Percentiles rank a stretch among this genome's conserved stretches.
Evolutionary conservation across 257 asterid genomes (phyloP).

Genomic region (Euphrasia confusa): DNA sequence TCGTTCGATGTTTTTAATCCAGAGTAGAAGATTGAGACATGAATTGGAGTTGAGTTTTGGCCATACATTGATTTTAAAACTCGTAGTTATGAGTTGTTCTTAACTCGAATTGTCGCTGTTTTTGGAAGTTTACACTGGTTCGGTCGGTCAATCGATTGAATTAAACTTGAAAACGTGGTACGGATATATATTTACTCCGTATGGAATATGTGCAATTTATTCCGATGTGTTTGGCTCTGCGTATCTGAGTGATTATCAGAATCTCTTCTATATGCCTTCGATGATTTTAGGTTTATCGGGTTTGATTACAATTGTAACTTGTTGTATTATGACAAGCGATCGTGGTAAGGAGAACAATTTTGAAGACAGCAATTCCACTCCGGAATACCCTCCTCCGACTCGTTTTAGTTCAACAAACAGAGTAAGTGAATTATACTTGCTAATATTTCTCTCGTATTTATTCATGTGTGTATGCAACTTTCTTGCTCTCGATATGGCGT

Average conservation of each 20-base stretch:
- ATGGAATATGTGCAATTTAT: neutral
- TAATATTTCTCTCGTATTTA: slow-evolving; percentile 6
- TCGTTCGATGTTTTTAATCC: too few species aligned
- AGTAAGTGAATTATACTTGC: slow-evolving; percentile 47
- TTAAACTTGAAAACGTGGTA: neutral
- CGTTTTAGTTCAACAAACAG: slow-evolving; percentile 37
- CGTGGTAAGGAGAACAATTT: slow-evolving; percentile 37
- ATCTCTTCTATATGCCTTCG: slow-evolving; percentile 9
- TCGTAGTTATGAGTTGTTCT: slow-evolving; percentile 1
- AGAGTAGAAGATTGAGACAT: slow-evolving; percentile 16
- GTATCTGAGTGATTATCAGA: neutral
- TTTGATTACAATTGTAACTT: neutral
- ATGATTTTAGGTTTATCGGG: neutral
- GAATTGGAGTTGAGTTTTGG: slow-evolving; percentile 19
- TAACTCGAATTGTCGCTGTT: neutral
- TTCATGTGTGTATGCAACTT: neutral
- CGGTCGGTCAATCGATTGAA: too few species aligned
- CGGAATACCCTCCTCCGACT: slow-evolving; percentile 53
- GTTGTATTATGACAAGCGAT: slow-evolving; percentile 24
- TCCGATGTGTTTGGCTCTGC: neutral
- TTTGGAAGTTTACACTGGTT: too few species aligned
- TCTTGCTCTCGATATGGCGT: too few species aligned
- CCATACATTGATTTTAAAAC: slow-evolving; percentile 17
- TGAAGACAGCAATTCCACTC: slow-evolving; percentile 45
- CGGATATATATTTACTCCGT: too few species aligned